Evolutionary conservation across 768 basidiomycete species (phyloP), one percentile per base, ranked within the genome.

Genomic region (Leccinum variicolor): DNA sequence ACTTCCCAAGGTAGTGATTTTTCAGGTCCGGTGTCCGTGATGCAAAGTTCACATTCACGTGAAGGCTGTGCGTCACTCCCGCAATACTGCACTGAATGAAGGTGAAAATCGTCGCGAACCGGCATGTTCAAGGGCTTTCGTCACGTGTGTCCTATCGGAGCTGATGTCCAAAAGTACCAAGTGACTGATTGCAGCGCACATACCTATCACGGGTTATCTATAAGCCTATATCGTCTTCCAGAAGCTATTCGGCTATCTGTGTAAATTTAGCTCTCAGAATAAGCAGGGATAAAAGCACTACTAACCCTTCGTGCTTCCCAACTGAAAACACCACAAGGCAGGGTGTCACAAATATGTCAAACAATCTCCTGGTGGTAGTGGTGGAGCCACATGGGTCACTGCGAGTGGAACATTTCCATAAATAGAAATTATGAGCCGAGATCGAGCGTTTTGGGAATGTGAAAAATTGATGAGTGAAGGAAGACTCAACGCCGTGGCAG

Each of bases 401-500:
- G 29, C 49, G 29, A 15, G 29, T 36, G 48, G 51, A 31, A 13
- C 26, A 51, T 60, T 70, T 39, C 69, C 70, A 58, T 48, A 70
- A 65, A 65, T 55, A 52, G 69, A 59, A 62, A 61, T 62, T 53
- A 46, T 36, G 63, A 65, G 52, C 56, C 56, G 31, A 19, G 60
- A 61, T 64, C 66, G 64, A 62, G 58, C 14, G 53, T 60, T 65
- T 58, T 61, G 59, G 57, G 61, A 56, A 62, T 52, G 61, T 49
- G 57, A 63, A 66, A 60, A 65, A 46, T 36, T 62, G 60, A 67
- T 62, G 29, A 29, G 58, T 39, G 58, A 52, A 56, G 55, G 29
- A 31, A 50, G 63, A 63, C 66, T 67, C 63, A 51, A 68, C 66
- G 68, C 61, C 58, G 60, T 66, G 56, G 53, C 28, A 29, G 59